Percentiles rank a stretch among this genome's conserved stretches.
phyloP scores from a whole-genome alignment of 371 early-diverging fungal genomes.

The Cokeromyces recurvatus region DNA sequence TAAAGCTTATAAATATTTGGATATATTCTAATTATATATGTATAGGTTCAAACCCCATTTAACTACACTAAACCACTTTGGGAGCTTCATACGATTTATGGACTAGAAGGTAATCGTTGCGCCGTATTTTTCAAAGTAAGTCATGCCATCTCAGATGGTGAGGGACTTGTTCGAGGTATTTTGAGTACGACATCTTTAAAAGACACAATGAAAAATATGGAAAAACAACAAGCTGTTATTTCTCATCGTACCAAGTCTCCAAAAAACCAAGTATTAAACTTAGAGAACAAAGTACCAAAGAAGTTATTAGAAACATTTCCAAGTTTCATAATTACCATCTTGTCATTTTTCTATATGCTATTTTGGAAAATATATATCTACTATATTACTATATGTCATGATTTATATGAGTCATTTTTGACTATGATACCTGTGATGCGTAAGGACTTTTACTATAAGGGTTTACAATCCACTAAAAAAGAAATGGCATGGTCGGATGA shows the following conservation, averaged over 20 bases:
- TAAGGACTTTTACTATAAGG: constrained; percentile 26
- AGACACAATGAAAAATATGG: constrained; percentile 3
- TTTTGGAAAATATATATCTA: background rate
- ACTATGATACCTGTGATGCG: constrained; percentile 7
- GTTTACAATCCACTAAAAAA: constrained; percentile 23
- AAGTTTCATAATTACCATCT: background rate
- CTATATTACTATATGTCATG: constrained; percentile 4
- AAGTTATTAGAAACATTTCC: background rate
- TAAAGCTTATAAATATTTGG: too few relatives aligned
- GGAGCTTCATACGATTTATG: constrained; percentile 30
- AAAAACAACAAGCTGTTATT: constrained; percentile 6
- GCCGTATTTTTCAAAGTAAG: constrained; percentile 40
- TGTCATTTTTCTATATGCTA: background rate
- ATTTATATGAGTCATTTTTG: constrained; percentile 6
- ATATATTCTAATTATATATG: too few relatives aligned
- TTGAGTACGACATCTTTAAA: constrained; percentile 19
- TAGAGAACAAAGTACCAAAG: too few relatives aligned
- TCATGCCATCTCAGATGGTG: constrained; percentile 29
- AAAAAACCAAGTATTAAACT: background rate
- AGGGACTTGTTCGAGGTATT: constrained; percentile 23
- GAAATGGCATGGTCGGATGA: constrained; percentile 34
- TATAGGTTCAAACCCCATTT: constrained; percentile 22
- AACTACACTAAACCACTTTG: constrained; percentile 29
- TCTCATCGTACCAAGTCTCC: constrained; percentile 2
- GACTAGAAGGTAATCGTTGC: constrained; percentile 19